Conservation (phyloP, 306 rosid species). For the Citrullus amarus region DNA sequence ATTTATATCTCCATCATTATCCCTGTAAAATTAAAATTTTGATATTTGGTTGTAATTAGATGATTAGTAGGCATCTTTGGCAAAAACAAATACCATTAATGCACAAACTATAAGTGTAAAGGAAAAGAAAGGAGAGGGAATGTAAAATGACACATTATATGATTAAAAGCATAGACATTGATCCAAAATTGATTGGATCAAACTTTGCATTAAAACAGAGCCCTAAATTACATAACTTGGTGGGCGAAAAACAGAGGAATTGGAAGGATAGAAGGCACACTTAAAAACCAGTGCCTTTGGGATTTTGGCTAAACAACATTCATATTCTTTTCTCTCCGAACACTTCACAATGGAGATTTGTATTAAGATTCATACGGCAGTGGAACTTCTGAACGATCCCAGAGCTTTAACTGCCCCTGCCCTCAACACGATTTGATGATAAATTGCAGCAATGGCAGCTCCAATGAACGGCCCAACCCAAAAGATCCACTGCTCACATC, state of each 20-base stretch:
- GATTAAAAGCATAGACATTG: background rate
- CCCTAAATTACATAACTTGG: background rate
- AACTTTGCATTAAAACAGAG: background rate
- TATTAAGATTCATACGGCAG: background rate
- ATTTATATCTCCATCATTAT: too few relatives aligned
- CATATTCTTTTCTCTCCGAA: background rate
- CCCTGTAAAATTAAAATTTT: too few relatives aligned
- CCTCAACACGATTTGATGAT: constrained; percentile 4
- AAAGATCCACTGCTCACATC: constrained; percentile 14
- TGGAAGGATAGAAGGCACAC: background rate
- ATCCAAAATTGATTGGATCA: background rate
- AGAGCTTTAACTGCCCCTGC: constrained; percentile 13
- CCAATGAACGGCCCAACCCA: constrained; percentile 22
- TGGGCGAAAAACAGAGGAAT: background rate
- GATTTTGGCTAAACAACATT: background rate
- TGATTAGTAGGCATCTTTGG: too few relatives aligned
- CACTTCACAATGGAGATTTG: background rate
- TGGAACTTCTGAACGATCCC: constrained; percentile 5
- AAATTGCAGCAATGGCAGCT: constrained; percentile 15
- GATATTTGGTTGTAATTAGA: too few relatives aligned
- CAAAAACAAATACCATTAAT: too few relatives aligned
- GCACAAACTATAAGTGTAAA: too few relatives aligned
- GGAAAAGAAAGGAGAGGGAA: too few relatives aligned
- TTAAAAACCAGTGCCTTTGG: background rate
- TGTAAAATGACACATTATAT: background rate